These are phyloP conservation scores for Cucumis melo DNA, from an alignment of 306 rosid species.

Conservation along the genomic window DNA sequence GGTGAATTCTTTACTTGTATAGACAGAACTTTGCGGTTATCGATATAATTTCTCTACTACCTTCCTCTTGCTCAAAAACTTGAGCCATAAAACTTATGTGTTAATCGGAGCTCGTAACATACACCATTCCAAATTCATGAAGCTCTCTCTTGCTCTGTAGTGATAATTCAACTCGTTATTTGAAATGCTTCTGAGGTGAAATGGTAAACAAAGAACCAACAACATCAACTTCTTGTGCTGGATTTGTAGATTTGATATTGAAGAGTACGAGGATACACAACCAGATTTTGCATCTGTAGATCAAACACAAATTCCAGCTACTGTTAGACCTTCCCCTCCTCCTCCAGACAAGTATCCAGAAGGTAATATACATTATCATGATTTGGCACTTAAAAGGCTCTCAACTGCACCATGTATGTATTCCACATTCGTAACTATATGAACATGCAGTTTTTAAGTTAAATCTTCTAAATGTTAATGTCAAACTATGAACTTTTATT, in stretches of 20 bases:
- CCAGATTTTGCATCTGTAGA: constrained; percentile 31
- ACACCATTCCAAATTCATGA: background rate
- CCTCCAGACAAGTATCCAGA: constrained; percentile 23
- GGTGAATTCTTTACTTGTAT: constrained; percentile 24
- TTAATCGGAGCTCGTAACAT: background rate
- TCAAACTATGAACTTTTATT: background rate
- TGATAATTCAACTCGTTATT: background rate
- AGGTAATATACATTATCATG: constrained; percentile 20
- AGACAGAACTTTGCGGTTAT: background rate
- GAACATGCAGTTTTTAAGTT: background rate
- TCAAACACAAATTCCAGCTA: constrained; percentile 24
- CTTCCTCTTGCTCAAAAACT: background rate
- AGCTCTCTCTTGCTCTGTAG: background rate
- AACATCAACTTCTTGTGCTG: background rate
- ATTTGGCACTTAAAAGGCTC: background rate
- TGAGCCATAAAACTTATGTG: background rate
- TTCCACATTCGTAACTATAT: background rate
- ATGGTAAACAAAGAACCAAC: background rate
- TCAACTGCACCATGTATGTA: background rate
- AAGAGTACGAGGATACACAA: constrained; percentile 49
- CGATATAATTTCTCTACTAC: background rate
- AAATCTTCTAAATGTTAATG: background rate
- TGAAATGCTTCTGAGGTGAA: background rate
- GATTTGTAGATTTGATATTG: constrained; percentile 59
- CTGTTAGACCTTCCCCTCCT: constrained; percentile 43